phyloP scores from a whole-genome alignment of 106 monocot genomes.

The Alisma plantagoaquatica region DNA sequence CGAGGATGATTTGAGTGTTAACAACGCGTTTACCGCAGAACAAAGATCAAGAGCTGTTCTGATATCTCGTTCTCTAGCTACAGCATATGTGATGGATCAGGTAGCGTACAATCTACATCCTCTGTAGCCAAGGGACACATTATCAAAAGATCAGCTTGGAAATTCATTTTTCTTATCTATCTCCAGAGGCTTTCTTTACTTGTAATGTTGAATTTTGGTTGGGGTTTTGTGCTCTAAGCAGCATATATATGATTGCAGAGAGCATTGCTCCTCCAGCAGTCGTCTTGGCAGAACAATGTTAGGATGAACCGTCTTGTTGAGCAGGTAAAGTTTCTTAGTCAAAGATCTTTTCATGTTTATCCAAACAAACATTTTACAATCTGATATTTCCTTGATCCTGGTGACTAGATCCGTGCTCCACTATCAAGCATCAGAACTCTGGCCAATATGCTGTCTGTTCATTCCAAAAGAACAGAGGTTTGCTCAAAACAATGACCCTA shows the following conservation, averaged over 20 bases:
- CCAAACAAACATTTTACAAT: no score
- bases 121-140: not conserved
- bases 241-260: constrained; percentile 36
- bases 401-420: no score
- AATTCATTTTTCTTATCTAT: not conserved
- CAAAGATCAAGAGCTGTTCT: constrained; percentile 48
- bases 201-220: no score
- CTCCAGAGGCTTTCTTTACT: not conserved
- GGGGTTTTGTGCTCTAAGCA: no score
- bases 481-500: no score
- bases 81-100: constrained; percentile 99
- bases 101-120: constrained; percentile 28
- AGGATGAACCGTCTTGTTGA: constrained; percentile 82
- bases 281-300: constrained; percentile 86
- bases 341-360: no score
- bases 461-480: no score
- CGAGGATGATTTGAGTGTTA: constrained; percentile 30
- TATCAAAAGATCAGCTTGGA: not conserved
- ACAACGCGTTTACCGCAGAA: constrained; percentile 35
- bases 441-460: no score
- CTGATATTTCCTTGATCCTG: no score
- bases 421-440: no score
- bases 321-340: constrained; percentile 43
- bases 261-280: constrained; percentile 71
- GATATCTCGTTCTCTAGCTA: constrained; percentile 81